Percentiles rank a stretch among this genome's conserved stretches.
phyloP scores from a whole-genome alignment of 768 basidiomycete genomes.

The Agaricus blazei region DNA sequence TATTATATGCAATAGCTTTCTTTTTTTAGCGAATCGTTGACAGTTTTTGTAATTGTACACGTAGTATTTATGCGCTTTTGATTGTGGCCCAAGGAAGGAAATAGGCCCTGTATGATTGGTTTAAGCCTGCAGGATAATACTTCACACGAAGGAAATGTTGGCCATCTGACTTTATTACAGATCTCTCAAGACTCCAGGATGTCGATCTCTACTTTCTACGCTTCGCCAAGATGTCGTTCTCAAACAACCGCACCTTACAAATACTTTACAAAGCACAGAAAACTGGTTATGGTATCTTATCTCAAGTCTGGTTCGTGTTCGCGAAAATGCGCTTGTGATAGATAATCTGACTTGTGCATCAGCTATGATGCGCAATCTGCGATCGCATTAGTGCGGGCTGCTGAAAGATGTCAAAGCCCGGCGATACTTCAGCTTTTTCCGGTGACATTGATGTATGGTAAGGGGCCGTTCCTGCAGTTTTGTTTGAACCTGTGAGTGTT shows the following conservation, averaged over 20 bases:
- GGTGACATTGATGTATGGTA: constrained; percentile 39
- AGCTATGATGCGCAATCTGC: constrained; percentile 44
- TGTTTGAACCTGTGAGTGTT: constrained; percentile 34
- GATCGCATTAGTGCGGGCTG: constrained; percentile 40
- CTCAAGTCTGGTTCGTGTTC: constrained; percentile 32
- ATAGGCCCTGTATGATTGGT: too few species aligned
- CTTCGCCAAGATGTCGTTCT: background rate
- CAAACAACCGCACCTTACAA: constrained; percentile 32
- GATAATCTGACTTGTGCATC: background rate
- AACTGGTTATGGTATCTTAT: constrained; percentile 38
- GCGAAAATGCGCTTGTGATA: background rate
- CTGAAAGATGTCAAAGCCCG: constrained; percentile 39
- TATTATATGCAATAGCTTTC: too few species aligned
- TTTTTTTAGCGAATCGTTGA: too few species aligned
- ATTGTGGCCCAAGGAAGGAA: too few species aligned
- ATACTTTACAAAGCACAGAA: constrained; percentile 36
- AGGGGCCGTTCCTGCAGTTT: constrained; percentile 39
- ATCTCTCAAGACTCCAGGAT: too few species aligned
- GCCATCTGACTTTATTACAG: too few species aligned
- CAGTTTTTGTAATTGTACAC: too few species aligned
- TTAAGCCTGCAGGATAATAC: too few species aligned
- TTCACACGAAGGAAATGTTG: too few species aligned
- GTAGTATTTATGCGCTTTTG: too few species aligned
- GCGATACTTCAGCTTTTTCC: constrained; percentile 43
- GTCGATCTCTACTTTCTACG: too few species aligned